Evolutionary conservation across 1,139 yeast genomes (phyloP).

Genomic region (Geotrichum bryndzae): DNA sequence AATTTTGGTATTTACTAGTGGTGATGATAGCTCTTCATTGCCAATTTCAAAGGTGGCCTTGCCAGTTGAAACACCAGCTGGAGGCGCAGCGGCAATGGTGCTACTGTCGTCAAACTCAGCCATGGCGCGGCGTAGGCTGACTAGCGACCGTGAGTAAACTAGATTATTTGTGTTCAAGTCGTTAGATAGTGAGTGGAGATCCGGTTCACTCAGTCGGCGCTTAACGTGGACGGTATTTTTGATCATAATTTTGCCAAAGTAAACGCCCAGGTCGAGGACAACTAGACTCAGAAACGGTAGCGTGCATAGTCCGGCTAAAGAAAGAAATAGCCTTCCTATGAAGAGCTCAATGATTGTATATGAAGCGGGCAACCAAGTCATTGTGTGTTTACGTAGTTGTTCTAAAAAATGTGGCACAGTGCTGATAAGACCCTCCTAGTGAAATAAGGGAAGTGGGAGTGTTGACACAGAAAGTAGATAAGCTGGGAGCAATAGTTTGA

Average conservation of each 20-base stretch:
- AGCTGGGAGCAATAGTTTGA: too few species aligned
- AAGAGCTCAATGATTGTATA: not conserved
- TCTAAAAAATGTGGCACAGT: not conserved
- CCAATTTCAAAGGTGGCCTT: not conserved
- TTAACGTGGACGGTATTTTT: not conserved
- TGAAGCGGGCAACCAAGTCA: conserved; percentile 2
- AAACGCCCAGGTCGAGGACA: conserved; percentile 3
- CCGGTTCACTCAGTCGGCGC: not conserved
- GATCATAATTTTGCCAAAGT: not conserved
- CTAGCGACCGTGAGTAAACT: not conserved
- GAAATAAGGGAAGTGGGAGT: too few species aligned
- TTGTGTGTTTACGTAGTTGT: not conserved
- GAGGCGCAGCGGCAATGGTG: not conserved
- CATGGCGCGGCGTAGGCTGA: not conserved
- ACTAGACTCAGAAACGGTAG: not conserved
- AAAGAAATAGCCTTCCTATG: not conserved
- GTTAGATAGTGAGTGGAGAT: not conserved
- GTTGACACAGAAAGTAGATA: too few species aligned
- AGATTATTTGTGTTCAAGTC: not conserved
- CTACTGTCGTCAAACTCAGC: not conserved
- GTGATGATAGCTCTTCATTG: not conserved
- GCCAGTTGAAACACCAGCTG: not conserved
- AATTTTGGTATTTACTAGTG: not conserved
- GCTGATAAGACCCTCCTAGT: not conserved
- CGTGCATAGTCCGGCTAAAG: conserved; percentile 1